These are phyloP conservation scores for Leccinum subtestaceum DNA, from an alignment of 768 basidiomycete genomes.

Conservation along the genomic window DNA sequence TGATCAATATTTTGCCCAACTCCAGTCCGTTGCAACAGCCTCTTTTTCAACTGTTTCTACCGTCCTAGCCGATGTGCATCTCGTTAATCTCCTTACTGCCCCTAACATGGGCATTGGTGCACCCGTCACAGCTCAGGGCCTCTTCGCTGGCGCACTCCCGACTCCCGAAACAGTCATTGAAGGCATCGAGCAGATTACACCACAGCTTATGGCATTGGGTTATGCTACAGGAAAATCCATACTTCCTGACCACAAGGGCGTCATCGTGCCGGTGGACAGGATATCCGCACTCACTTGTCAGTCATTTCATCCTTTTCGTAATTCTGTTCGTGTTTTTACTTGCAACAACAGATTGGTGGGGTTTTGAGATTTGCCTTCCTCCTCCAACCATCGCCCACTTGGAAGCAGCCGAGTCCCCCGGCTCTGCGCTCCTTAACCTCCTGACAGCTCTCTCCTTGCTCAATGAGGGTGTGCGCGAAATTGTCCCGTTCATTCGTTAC, in stretches of 20 bases:
- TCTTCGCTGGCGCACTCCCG: slow-evolving; percentile 74
- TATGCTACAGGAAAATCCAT: slow-evolving; percentile 69
- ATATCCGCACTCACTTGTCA: slow-evolving; percentile 78
- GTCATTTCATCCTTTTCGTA: slow-evolving; percentile 21
- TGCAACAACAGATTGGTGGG: slow-evolving; percentile 77
- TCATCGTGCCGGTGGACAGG: slow-evolving; percentile 73
- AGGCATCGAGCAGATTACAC: slow-evolving; percentile 69
- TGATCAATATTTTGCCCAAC: slow-evolving; percentile 52
- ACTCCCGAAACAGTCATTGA: slow-evolving; percentile 68
- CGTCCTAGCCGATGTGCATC: slow-evolving; percentile 55
- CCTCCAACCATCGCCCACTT: slow-evolving; percentile 64
- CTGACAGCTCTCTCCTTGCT: slow-evolving; percentile 69
- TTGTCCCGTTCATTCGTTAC: slow-evolving; percentile 82
- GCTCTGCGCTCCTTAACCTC: slow-evolving; percentile 60
- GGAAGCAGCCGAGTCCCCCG: slow-evolving; percentile 59
- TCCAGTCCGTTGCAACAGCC: slow-evolving; percentile 47
- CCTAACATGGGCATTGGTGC: slow-evolving; percentile 73
- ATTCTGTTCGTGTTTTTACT: slow-evolving; percentile 7
- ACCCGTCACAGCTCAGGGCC: slow-evolving; percentile 62
- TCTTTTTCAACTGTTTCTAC: slow-evolving; percentile 49
- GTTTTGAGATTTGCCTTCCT: slow-evolving; percentile 75
- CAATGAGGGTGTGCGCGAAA: slow-evolving; percentile 74
- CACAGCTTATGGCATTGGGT: slow-evolving; percentile 73
- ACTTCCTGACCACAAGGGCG: slow-evolving; percentile 62
- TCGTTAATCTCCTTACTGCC: slow-evolving; percentile 57